Conservation (phyloP, 306 rosid genomes). For the Gillenia trifoliata region DNA sequence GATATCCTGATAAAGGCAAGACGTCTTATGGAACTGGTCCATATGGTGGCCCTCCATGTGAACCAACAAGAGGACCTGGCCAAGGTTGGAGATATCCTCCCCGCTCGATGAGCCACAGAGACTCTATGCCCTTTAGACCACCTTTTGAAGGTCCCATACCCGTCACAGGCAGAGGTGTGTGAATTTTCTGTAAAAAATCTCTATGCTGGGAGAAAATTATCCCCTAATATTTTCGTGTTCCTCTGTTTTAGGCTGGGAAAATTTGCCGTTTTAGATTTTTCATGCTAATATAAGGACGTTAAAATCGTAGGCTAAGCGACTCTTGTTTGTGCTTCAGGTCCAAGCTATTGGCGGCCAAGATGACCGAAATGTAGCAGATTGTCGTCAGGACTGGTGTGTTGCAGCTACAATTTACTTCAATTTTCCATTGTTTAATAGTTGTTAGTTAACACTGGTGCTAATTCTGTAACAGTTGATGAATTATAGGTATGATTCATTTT, state of each 20-base stretch:
- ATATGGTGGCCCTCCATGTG: slow-evolving; percentile 68
- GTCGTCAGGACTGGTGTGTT: slow-evolving; percentile 31
- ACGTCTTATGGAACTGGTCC: slow-evolving; percentile 40
- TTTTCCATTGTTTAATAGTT: neutral
- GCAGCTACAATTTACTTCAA: neutral
- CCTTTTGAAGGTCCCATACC: slow-evolving; percentile 80
- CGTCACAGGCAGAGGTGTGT: slow-evolving; percentile 60
- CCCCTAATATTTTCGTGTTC: neutral
- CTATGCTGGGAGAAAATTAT: neutral
- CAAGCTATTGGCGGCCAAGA: slow-evolving; percentile 79
- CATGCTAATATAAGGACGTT: neutral
- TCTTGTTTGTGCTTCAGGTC: slow-evolving; percentile 51
- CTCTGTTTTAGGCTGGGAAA: neutral
- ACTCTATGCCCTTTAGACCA: slow-evolving; percentile 62
- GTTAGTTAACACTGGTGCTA: neutral
- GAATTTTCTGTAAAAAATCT: neutral
- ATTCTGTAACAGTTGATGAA: slow-evolving; percentile 12
- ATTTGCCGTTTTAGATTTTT: neutral
- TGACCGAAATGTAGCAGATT: slow-evolving; percentile 31
- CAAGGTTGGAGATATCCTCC: slow-evolving; percentile 87
- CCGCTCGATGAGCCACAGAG: slow-evolving; percentile 54
- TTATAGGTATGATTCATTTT: slow-evolving; percentile 45
- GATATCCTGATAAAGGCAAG: slow-evolving; percentile 52
- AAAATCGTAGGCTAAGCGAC: neutral
- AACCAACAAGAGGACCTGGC: slow-evolving; percentile 52